Evolutionary conservation across 495 filamentous ascomycete species (phyloP).

Genomic region (Aspergillus heteromorphus): DNA sequence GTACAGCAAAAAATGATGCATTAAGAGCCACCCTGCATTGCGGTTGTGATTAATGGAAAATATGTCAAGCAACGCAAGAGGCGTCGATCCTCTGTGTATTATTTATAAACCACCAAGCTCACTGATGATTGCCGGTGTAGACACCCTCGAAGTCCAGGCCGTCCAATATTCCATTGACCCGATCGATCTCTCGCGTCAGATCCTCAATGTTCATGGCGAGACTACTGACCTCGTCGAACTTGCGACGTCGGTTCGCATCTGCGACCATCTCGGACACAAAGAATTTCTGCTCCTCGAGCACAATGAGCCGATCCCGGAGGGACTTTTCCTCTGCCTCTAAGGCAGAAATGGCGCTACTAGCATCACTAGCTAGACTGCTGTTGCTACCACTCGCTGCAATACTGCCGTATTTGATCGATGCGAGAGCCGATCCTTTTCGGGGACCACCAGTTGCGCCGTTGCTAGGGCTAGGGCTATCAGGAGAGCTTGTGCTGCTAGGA

Average conservation of each 20-base stretch:
- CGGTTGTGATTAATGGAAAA: neutral
- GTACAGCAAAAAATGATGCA: neutral
- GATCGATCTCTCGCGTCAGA: slow-evolving; percentile 75
- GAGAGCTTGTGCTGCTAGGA: slow-evolving; percentile 29
- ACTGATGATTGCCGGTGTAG: slow-evolving; percentile 34
- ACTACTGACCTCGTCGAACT: slow-evolving; percentile 84
- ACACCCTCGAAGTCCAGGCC: slow-evolving; percentile 48
- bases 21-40: neutral
- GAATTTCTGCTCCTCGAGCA: slow-evolving; percentile 92
- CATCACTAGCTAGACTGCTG: slow-evolving; percentile 53
- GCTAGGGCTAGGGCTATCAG: slow-evolving; percentile 25
- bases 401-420: slow-evolving; percentile 54
- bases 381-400: slow-evolving; percentile 47
- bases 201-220: slow-evolving; percentile 80
- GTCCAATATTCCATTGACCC: slow-evolving; percentile 48
- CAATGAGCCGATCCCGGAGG: slow-evolving; percentile 73
- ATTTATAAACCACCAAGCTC: neutral
- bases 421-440: slow-evolving; percentile 46
- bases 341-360: slow-evolving; percentile 60
- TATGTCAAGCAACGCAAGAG: neutral
- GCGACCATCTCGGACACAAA: slow-evolving; percentile 85
- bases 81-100: neutral
- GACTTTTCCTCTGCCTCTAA: slow-evolving; percentile 85
- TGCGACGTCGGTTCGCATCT: slow-evolving; percentile 70
- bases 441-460: slow-evolving; percentile 30